Evolutionary conservation across 140 eudicot genomes (phyloP).

Genomic region (Artemisia princeps): DNA sequence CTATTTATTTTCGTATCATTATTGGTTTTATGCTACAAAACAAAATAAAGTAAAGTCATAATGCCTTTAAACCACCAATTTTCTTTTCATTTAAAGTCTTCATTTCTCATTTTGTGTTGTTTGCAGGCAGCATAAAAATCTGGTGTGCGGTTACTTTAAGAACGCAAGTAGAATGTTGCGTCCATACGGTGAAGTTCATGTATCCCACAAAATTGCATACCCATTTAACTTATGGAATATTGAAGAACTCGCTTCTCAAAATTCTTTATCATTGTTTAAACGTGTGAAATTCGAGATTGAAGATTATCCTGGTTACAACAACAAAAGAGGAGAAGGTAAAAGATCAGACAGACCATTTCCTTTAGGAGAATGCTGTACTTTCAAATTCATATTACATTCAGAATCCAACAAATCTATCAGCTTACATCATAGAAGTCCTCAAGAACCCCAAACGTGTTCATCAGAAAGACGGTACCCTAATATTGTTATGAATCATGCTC

Average conservation of each 20-base stretch:
- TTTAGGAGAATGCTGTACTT: neutral
- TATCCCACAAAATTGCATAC: conserved; percentile 41
- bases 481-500: neutral
- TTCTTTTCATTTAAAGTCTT: too few relatives aligned
- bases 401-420: neutral
- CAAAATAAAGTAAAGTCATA: too few relatives aligned
- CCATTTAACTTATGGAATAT: conserved; percentile 44
- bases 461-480: neutral
- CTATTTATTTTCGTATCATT: too few relatives aligned
- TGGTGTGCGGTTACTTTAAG: conserved; percentile 46
- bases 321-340: conserved; percentile 48
- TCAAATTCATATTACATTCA: neutral
- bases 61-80: too few relatives aligned
- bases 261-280: conserved; percentile 24
- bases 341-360: conserved; percentile 23
- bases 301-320: conserved; percentile 29
- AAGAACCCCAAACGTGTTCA: neutral
- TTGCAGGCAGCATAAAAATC: conserved; percentile 1
- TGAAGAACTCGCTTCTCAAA: conserved; percentile 31
- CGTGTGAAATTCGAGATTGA: conserved; percentile 23
- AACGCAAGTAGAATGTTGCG: conserved; percentile 41
- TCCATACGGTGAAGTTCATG: conserved; percentile 44
- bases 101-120: too few relatives aligned
- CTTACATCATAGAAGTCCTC: neutral
- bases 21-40: too few relatives aligned